These are phyloP conservation scores for Furcasterigmium sp. DNA, from an alignment of 2,329 filamentous ascomycete genomes.

Conservation along the genomic window DNA sequence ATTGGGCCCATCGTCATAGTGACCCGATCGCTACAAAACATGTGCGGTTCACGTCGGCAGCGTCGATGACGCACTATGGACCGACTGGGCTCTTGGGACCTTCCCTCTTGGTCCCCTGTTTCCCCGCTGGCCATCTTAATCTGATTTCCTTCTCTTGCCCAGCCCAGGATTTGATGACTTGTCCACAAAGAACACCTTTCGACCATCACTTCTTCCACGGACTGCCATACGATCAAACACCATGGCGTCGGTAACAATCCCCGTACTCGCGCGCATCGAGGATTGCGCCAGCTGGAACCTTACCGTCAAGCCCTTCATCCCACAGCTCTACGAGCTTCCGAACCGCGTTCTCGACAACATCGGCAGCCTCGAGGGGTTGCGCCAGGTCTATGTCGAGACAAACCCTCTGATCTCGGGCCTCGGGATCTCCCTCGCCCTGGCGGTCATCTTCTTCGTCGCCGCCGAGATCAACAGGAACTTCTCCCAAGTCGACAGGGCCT, in stretches of 20 bases:
- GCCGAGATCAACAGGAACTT: constrained; percentile 90
- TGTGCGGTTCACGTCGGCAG: too few species aligned
- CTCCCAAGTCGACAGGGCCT: constrained; percentile 91
- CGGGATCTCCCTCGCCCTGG: constrained; percentile 66
- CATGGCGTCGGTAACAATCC: constrained; percentile 49
- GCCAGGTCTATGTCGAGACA: constrained; percentile 71
- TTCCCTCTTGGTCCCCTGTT: too few species aligned
- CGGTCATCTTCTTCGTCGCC: constrained; percentile 64
- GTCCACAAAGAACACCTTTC: too few species aligned
- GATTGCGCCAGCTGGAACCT: constrained; percentile 74
- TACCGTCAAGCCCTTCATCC: constrained; percentile 70
- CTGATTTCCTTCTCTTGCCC: too few species aligned
- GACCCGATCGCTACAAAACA: not conserved
- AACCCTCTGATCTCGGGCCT: constrained; percentile 80
- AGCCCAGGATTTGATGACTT: too few species aligned
- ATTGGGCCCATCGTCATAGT: not conserved
- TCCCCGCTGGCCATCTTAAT: too few species aligned
- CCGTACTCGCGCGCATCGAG: constrained; percentile 60
- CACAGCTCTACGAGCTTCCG: constrained; percentile 66
- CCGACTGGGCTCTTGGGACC: too few species aligned
- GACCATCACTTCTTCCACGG: too few species aligned
- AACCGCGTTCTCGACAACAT: constrained; percentile 55
- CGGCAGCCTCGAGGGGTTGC: constrained; percentile 55
- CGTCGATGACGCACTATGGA: not conserved
- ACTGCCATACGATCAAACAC: too few species aligned